A percentile compares a stretch with the other conserved stretches of the same genome.
Evolutionary conservation across 805 yeast species (phyloP).

Genomic region (Ogataea chonburiensis): DNA sequence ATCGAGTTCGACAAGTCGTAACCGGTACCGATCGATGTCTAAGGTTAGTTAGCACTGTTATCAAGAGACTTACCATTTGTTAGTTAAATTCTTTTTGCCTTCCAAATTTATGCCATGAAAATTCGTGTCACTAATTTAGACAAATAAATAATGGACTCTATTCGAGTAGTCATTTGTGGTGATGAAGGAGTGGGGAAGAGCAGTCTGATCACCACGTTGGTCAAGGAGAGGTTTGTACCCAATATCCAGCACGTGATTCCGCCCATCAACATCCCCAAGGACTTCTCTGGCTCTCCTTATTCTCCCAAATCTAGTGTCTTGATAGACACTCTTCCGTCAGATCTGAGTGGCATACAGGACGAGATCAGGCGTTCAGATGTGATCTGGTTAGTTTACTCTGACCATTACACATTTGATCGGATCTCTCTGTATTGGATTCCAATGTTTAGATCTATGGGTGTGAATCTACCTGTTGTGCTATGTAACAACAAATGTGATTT

Average conservation of each 20-base stretch:
- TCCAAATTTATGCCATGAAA: conserved; percentile 12
- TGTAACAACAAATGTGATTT: conserved; percentile 63
- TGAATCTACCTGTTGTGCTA: conserved; percentile 87
- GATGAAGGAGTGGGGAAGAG: conserved; percentile 91
- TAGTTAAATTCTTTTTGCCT: conserved; percentile 15
- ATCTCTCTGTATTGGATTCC: conserved; percentile 94
- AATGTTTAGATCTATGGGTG: conserved; percentile 86
- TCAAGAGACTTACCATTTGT: conserved; percentile 10
- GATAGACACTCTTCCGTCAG: conserved; percentile 77
- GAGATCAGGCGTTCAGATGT: conserved; percentile 87
- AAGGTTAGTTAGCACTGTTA: background rate
- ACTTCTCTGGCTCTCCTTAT: conserved; percentile 56
- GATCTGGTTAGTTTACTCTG: conserved; percentile 91
- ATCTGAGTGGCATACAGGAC: conserved; percentile 55
- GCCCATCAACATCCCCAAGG: conserved; percentile 78
- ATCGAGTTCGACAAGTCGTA: conserved; percentile 97
- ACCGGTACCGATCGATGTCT: conserved; percentile 96
- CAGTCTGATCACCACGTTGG: conserved; percentile 71
- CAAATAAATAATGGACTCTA: conserved; percentile 40
- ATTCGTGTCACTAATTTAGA: conserved; percentile 9
- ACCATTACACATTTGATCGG: conserved; percentile 91
- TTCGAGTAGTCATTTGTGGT: conserved; percentile 88
- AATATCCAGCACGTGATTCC: conserved; percentile 78
- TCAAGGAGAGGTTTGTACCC: conserved; percentile 78
- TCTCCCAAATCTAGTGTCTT: conserved; percentile 67